Percentiles rank a stretch among this genome's conserved stretches.
Conservation (phyloP, 345 rosid genomes). For the Angophora floribunda region DNA sequence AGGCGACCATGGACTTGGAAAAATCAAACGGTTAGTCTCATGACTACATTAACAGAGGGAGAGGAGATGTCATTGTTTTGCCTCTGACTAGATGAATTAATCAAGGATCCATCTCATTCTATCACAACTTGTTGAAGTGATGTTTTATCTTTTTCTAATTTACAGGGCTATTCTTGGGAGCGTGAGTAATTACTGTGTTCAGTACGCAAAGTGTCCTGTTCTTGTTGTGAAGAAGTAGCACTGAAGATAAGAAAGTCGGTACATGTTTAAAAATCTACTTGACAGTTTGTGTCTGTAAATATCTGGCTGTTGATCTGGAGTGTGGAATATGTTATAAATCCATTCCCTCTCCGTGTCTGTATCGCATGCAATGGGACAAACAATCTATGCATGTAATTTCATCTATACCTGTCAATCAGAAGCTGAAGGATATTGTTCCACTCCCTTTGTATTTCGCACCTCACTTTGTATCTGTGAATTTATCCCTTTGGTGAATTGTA, state of each 20-base stretch:
- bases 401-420: not conserved
- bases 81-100: not conserved
- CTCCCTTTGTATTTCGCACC: not conserved
- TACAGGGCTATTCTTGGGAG: slow-evolving; percentile 14
- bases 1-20: slow-evolving; percentile 34
- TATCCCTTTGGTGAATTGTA: not conserved
- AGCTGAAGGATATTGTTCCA: not conserved
- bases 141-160: not conserved
- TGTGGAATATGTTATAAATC: not conserved
- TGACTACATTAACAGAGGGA: not conserved
- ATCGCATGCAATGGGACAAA: not conserved
- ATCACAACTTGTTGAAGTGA: not conserved
- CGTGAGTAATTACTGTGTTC: slow-evolving; percentile 34
- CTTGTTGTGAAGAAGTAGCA: slow-evolving; percentile 28
- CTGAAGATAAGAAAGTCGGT: not conserved
- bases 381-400: not conserved
- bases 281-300: not conserved
- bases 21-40: slow-evolving; percentile 30
- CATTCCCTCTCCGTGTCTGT: not conserved
- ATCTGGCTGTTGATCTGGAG: not conserved
- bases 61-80: not conserved
- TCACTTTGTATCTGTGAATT: not conserved
- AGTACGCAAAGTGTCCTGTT: slow-evolving; percentile 47
- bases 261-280: not conserved
- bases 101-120: not conserved